Conservation (phyloP, 2,329 filamentous ascomycete genomes). For the Simplicillium aogashimaense region DNA sequence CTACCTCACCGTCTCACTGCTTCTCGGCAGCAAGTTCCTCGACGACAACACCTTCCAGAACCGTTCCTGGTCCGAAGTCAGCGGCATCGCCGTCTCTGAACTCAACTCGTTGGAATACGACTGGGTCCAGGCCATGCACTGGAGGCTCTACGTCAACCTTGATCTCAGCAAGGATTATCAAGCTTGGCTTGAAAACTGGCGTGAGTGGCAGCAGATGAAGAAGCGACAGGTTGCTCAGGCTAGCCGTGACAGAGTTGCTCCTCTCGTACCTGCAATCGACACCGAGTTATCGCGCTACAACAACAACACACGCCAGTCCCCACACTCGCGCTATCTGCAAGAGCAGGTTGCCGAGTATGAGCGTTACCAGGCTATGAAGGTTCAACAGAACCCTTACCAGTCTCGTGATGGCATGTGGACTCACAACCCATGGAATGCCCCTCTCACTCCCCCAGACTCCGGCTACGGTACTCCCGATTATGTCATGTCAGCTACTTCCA, state of each 20-base stretch:
- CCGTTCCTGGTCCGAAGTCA: conserved; percentile 92
- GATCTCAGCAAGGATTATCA: conserved; percentile 63
- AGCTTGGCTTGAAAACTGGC: conserved; percentile 52
- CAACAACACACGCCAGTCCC: conserved; percentile 20
- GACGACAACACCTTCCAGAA: conserved; percentile 98
- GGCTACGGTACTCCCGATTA: conserved; percentile 54
- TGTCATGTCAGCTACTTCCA: conserved; percentile 41
- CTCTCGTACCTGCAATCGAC: conserved; percentile 38
- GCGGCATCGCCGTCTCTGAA: conserved; percentile 74
- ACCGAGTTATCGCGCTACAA: conserved; percentile 28
- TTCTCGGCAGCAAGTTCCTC: conserved; percentile 89
- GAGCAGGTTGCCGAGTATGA: conserved; percentile 47
- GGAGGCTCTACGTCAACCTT: conserved; percentile 79
- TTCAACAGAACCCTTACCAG: conserved; percentile 28
- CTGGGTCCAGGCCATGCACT: conserved; percentile 76
- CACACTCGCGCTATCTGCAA: conserved; percentile 36
- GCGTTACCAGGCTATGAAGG: conserved; percentile 34
- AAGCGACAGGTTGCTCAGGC: conserved; percentile 39
- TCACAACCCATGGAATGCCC: conserved; percentile 35
- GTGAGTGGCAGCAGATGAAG: conserved; percentile 45
- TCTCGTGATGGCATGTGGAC: conserved; percentile 34
- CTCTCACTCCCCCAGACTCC: conserved; percentile 50
- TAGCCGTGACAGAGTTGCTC: conserved; percentile 38
- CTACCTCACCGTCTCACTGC: conserved; percentile 72
- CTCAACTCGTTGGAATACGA: conserved; percentile 80